Percentiles rank a stretch among this genome's conserved stretches.
phyloP scores from a whole-genome alignment of 2,329 filamentous ascomycete species.

The Ambrosiella beaveri region DNA sequence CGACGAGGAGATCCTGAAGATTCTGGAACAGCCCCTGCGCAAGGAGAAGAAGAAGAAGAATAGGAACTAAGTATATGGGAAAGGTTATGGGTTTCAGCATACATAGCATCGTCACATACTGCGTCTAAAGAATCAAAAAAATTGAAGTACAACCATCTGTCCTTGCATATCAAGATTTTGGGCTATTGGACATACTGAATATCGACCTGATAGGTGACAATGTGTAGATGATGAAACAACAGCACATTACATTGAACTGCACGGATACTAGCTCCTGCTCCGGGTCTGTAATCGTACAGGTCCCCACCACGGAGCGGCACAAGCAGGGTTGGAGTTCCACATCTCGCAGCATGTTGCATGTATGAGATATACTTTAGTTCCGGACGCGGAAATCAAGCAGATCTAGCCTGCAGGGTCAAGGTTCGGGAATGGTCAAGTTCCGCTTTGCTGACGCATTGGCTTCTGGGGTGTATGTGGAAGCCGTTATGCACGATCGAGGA shows the following conservation, averaged over 20 bases:
- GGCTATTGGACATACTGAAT: too few relatives aligned
- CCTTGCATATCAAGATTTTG: too few relatives aligned
- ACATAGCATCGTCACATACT: not conserved
- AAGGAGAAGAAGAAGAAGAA: conserved; percentile 85
- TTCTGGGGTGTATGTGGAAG: not conserved
- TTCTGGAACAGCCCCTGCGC: conserved; percentile 79
- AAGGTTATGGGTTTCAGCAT: not conserved
- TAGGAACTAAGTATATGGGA: conserved; percentile 30
- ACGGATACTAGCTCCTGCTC: too few relatives aligned
- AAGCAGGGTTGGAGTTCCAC: not conserved
- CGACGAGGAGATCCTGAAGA: conserved; percentile 88
- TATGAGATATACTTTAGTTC: too few relatives aligned
- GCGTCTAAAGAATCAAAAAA: conserved; percentile 7
- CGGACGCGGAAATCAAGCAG: too few relatives aligned
- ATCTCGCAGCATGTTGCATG: not conserved
- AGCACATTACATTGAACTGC: not conserved
- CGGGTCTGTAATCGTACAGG: not conserved
- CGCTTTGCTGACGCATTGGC: not conserved
- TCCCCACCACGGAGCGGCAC: not conserved
- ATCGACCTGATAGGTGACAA: not conserved
- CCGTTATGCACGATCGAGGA: not conserved
- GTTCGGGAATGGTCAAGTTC: not conserved
- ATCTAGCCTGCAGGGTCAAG: too few relatives aligned
- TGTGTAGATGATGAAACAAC: not conserved
- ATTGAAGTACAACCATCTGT: not conserved